Conservation (phyloP, 192 early-diverging fungal genomes). For the Tieghemiomyces parasiticus region DNA sequence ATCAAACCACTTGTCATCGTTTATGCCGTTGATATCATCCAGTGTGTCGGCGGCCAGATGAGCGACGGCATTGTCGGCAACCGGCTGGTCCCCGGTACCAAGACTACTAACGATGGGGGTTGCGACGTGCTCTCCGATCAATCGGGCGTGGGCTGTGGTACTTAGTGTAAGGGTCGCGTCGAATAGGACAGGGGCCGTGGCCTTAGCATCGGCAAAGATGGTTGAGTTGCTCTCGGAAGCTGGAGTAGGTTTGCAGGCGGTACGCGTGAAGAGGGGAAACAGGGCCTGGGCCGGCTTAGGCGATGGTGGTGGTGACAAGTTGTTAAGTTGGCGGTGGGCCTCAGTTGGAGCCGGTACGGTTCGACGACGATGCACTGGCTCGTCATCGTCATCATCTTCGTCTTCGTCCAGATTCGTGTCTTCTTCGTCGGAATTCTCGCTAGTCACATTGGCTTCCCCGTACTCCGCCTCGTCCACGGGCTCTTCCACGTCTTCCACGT, state of each 20-base stretch:
- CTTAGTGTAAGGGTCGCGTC: constrained; percentile 3
- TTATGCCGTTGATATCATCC: no score
- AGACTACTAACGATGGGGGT: not conserved
- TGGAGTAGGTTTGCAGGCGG: not conserved
- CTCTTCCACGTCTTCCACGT: not conserved
- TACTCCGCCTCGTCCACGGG: not conserved
- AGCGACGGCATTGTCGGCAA: not conserved
- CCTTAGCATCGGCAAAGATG: not conserved
- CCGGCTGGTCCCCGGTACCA: not conserved
- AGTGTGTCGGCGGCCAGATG: no score
- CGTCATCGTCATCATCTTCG: not conserved
- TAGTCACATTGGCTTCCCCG: not conserved
- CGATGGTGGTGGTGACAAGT: not conserved
- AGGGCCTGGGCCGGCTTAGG: not conserved
- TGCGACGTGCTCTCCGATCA: not conserved
- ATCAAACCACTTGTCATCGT: constrained; percentile 7
- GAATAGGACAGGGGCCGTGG: not conserved
- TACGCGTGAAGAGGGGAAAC: not conserved
- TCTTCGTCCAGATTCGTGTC: not conserved
- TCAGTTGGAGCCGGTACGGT: not conserved
- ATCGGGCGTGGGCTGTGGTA: constrained; percentile 6
- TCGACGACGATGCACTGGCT: not conserved
- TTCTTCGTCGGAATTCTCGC: not conserved
- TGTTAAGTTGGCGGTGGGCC: not conserved
- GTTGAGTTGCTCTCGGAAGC: not conserved